Evolutionary conservation across 23 red algal species (phyloP).

Genomic region (Gracilaria gracilis): DNA sequence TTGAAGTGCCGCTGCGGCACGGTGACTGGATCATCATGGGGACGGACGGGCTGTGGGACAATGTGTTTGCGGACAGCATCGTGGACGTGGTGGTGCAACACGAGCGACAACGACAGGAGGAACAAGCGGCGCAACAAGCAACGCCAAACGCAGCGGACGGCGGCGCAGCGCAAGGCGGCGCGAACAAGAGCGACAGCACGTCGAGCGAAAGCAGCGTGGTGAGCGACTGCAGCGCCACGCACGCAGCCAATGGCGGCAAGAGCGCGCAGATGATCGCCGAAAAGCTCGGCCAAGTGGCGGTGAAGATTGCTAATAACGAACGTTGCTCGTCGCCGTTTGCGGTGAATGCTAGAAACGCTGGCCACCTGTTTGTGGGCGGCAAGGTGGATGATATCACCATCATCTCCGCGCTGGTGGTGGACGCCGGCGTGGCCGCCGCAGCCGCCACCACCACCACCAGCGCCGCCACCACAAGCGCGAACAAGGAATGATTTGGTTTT

Average conservation of each 20-base stretch:
- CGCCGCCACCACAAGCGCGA: too few relatives aligned
- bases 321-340: conserved; percentile 77
- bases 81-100: conserved; percentile 42
- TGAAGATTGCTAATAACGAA: conserved; percentile 62
- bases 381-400: conserved; percentile 96
- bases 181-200: not conserved
- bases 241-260: not conserved
- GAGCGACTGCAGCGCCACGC: conserved; percentile 9
- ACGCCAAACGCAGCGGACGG: not conserved
- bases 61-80: conserved; percentile 56
- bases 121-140: not conserved
- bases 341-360: conserved; percentile 77
- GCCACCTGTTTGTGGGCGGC: conserved; percentile 79
- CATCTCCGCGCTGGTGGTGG: conserved; percentile 58
- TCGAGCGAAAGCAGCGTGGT: conserved; percentile 7
- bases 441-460: too few relatives aligned
- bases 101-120: not conserved
- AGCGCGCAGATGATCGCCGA: conserved; percentile 42
- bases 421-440: not conserved
- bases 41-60: conserved; percentile 76
- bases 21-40: conserved; percentile 67
- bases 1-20: conserved; percentile 44
- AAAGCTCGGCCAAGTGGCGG: conserved; percentile 52
- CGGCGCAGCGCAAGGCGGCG: not conserved
- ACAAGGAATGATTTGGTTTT: not conserved